Evolutionary conservation across 768 basidiomycete species (phyloP).

Genomic region (Leccinum boreale): DNA sequence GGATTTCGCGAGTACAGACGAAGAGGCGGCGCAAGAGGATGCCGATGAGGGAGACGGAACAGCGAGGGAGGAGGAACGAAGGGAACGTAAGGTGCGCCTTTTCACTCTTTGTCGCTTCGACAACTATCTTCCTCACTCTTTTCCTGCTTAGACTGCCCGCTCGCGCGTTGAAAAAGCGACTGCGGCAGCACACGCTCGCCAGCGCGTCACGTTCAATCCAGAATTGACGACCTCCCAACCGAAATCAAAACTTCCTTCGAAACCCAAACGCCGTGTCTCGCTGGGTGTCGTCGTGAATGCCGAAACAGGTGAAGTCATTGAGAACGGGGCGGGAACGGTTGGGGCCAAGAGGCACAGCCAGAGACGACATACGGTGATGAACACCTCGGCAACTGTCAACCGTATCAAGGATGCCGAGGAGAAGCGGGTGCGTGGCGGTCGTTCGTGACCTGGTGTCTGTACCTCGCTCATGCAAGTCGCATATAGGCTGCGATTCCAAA

Average conservation of each 20-base stretch:
- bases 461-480: neutral
- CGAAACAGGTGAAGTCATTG: slow-evolving; percentile 58
- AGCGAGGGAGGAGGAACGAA: slow-evolving; percentile 59
- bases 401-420: slow-evolving; percentile 63
- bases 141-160: slow-evolving; percentile 45
- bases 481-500: slow-evolving; percentile 57
- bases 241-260: slow-evolving; percentile 25
- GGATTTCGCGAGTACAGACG: slow-evolving; percentile 85
- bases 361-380: slow-evolving; percentile 67
- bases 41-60: slow-evolving; percentile 54
- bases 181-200: slow-evolving; percentile 62
- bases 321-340: slow-evolving; percentile 19
- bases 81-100: slow-evolving; percentile 26
- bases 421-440: slow-evolving; percentile 46
- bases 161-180: slow-evolving; percentile 59
- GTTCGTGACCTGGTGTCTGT: neutral
- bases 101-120: neutral
- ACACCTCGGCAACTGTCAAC: slow-evolving; percentile 62
- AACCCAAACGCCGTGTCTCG: slow-evolving; percentile 48
- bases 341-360: slow-evolving; percentile 51
- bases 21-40: slow-evolving; percentile 52
- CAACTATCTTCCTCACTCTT: too few relatives aligned
- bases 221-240: slow-evolving; percentile 33
- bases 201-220: slow-evolving; percentile 68
- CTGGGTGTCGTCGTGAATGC: slow-evolving; percentile 54